Percentiles rank a stretch among this genome's conserved stretches.
Evolutionary conservation across 176 grass and related monocot genomes (phyloP).

Genomic region (Bothriochloa decipiens): DNA sequence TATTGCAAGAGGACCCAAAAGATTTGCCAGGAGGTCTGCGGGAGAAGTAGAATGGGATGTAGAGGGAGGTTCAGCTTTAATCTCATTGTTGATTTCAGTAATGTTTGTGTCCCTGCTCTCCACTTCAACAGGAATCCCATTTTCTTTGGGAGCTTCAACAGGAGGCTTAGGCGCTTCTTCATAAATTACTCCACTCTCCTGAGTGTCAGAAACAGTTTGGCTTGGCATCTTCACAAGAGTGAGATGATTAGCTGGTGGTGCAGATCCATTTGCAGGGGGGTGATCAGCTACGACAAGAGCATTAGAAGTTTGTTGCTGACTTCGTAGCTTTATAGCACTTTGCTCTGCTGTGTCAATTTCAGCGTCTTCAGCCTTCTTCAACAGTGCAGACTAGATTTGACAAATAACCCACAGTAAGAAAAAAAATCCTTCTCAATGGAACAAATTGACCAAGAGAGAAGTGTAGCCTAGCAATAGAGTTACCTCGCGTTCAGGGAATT

Average conservation of each 20-base stretch:
- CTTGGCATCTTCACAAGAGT: slow-evolving; percentile 90
- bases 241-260: slow-evolving; percentile 68
- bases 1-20: slow-evolving; percentile 94
- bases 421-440: slow-evolving; percentile 15
- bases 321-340: slow-evolving; percentile 95
- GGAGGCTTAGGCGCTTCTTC: slow-evolving; percentile 42
- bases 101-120: slow-evolving; percentile 39
- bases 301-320: slow-evolving; percentile 91
- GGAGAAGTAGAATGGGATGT: slow-evolving; percentile 50
- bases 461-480: neutral
- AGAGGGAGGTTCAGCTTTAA: slow-evolving; percentile 58
- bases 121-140: slow-evolving; percentile 59
- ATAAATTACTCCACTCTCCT: slow-evolving; percentile 57
- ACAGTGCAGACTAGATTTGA: slow-evolving; percentile 82
- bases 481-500: slow-evolving; percentile 98
- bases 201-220: slow-evolving; percentile 68
- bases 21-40: slow-evolving; percentile 86
- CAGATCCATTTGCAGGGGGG: slow-evolving; percentile 71
- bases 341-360: slow-evolving; percentile 98
- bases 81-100: slow-evolving; percentile 40
- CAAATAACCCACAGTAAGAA: slow-evolving; percentile 44
- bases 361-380: slow-evolving; percentile 98
- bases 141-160: slow-evolving; percentile 60
- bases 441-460: slow-evolving; percentile 28
- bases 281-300: slow-evolving; percentile 85